Conservation (phyloP, 2,329 filamentous ascomycete species). For the Orbilia oligospora region DNA sequence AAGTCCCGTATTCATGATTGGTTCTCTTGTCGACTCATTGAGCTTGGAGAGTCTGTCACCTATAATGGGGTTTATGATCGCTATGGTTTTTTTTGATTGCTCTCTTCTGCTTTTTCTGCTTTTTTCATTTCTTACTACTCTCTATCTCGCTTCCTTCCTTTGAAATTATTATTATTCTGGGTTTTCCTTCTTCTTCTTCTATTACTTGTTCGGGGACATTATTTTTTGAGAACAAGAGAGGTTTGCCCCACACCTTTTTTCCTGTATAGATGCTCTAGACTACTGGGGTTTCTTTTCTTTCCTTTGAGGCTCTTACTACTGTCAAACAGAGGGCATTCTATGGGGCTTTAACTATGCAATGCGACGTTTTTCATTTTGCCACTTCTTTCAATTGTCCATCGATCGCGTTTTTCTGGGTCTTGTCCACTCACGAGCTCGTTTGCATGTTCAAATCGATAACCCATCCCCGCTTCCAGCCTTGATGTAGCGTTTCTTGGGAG, state of each 20-base stretch:
- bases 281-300: not conserved
- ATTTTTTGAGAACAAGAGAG: too few relatives aligned
- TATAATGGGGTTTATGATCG: constrained; percentile 4
- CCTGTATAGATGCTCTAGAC: not conserved
- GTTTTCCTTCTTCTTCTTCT: not conserved
- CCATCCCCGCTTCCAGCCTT: too few relatives aligned
- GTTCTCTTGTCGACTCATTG: not conserved
- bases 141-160: not conserved
- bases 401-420: too few relatives aligned
- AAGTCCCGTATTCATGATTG: not conserved
- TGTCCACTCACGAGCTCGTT: too few relatives aligned
- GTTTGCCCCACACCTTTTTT: too few relatives aligned
- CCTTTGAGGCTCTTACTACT: not conserved
- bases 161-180: not conserved
- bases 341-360: too few relatives aligned
- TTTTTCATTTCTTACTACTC: not conserved
- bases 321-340: too few relatives aligned
- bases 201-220: too few relatives aligned
- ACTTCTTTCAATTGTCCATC: too few relatives aligned
- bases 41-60: not conserved
- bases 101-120: not conserved
- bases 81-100: not conserved
- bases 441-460: too few relatives aligned
- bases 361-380: too few relatives aligned
- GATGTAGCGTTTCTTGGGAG: too few relatives aligned